Evolutionary conservation across 2,329 filamentous ascomycete genomes (phyloP), one percentile per base, ranked within the genome.

Genomic region (Zymoseptoria ardabiliae): DNA sequence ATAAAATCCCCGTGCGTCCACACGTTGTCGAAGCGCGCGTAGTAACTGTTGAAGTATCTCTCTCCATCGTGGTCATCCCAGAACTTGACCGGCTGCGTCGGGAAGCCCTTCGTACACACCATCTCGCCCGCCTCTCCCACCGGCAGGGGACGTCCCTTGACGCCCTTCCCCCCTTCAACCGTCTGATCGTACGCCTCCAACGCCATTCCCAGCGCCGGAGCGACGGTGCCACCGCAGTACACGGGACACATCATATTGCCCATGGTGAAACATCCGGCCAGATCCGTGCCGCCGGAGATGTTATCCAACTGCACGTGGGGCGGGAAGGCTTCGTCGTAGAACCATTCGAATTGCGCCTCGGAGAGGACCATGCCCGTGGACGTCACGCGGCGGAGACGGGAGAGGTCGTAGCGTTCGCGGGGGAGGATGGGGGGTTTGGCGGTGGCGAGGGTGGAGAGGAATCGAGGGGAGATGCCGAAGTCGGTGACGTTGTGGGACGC

Each of bases 1-100:
- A 90, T 85, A 71, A 92, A 93, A 69, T 94, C 90, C 21, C 90
- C 90, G 63, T 94, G 90, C 0, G 88, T 88, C 90, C 90, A 94
- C 1, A 89, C 88, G 58, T 84, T 70, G 11, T 77, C 76, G 57
- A 77, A 80, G 6, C 77, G 74, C 30, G 67, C 73, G 61, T 77
- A 80, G 55, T 80, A 80, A 0, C 76, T 75, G 25, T 74, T 73
- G 28, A 75, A 76, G 54, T 80, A 80, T 56, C 74, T 75, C 50
- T 75, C 68, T 0, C 74, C 76, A 0, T 62, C 60, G 56, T n/a
- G 69, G 50, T 78, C 76, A 54, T 74, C 76, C 75, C 76, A 80
- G 68, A 80, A 79, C 61, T 72, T 75, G 1, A 79, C 71, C 0
- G 90, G 90, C 62, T 90, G 83, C 64, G 90, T 93, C 17, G 90